Conservation (phyloP, 306 rosid species). For the Vigna trinervia region DNA sequence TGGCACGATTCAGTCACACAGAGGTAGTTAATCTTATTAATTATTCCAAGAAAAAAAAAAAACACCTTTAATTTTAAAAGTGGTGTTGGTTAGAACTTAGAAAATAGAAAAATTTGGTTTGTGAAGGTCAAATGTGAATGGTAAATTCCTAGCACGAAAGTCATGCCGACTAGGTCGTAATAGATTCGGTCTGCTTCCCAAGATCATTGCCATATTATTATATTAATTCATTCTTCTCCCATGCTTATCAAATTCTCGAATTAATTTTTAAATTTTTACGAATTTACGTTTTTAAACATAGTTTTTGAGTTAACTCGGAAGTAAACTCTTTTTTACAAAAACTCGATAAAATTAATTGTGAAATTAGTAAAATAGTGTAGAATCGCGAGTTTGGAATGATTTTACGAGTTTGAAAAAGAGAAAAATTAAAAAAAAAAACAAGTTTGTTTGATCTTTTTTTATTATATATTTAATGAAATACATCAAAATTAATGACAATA, state of each 20-base stretch:
- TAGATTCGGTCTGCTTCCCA: slow-evolving; percentile 2
- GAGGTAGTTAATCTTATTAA: neutral
- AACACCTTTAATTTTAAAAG: neutral
- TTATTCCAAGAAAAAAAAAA: neutral
- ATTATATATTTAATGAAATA: no score
- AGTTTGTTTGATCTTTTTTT: no score
- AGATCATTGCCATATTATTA: neutral
- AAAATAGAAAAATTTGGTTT: neutral
- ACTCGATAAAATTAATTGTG: no score
- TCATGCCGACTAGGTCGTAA: neutral
- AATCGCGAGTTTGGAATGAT: no score
- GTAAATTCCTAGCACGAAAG: slow-evolving; percentile 15
- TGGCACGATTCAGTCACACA: neutral
- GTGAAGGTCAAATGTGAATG: slow-evolving; percentile 16
- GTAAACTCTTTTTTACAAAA: no score
- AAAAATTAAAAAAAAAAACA: no score
- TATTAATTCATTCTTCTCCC: neutral
- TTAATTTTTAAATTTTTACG: no score
- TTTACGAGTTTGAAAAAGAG: no score
- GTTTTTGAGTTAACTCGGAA: no score
- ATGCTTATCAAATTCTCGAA: neutral
- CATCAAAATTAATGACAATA: no score
- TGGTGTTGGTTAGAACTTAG: neutral
- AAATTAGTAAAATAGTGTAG: no score
- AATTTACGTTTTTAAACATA: no score